Base-by-base conservation (phyloP, 768 basidiomycete species). In the Mycena belliarum region DNA sequence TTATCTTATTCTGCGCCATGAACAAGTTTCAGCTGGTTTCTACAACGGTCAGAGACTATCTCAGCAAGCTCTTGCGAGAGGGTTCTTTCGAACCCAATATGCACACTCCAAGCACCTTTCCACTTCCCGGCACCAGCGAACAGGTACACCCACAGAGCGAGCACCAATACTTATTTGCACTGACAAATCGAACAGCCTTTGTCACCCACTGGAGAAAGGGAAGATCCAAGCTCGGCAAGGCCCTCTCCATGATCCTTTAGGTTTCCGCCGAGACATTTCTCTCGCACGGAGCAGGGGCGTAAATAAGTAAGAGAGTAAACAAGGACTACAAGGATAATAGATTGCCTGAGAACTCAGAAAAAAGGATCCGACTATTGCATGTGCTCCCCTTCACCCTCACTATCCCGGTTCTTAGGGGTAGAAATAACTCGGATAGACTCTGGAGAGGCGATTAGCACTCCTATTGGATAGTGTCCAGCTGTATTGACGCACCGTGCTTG, bases 31-130 rank as follows among this genome's bases (percentile, higher is more conserved):
- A 91, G 89, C 76, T 90, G 49, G 82, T 89, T 14, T 79, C 82
- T 5, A 82, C 75, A 2, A 82, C 87, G 2, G 73, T 92, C 52
- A 79, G 86, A 18, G 89, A 91, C 65, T 92, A 87, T 64, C 63
- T 91, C 65, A 79, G 77, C 63, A 92, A 90, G 67, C 72, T 87
- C 53, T 67, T 69, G 45, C 71, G 76, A 56, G 72, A 74, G 49
- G 73, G 69, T 47, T 71, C 71, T 33, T 66, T 57, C 2, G 58
- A 60, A 6, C 68, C 76, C n/a, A 69, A 60, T 43, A 70, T 77
- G 62, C 77, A 74, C 25, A 63, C 70, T 21, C 70, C 72, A 12
- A 46, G 35, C 8, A 47, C 49, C 10, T 35, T 18, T 16, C 56
- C 44, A 26, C 25, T n/a, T n/a, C n/a, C 50, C 64, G 63, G 28